Percentiles rank a stretch among this genome's conserved stretches.
Evolutionary conservation across 495 filamentous ascomycete genomes (phyloP).

Genomic region (Neurospora sp.): DNA sequence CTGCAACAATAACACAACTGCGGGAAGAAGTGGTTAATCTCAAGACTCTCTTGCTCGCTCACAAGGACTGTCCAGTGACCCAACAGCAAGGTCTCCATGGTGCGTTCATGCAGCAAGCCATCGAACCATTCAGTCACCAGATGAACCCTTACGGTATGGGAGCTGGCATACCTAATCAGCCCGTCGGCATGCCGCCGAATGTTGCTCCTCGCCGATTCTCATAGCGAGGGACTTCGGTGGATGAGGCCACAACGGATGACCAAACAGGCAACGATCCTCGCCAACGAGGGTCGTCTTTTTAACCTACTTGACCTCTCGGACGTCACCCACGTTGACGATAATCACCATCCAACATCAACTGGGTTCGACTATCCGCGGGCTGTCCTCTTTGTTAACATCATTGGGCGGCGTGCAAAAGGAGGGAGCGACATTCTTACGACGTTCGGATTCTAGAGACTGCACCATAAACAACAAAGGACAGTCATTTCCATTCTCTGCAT

Average conservation of each 20-base stretch:
- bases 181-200: slow-evolving; percentile 33
- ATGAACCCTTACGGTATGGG: slow-evolving; percentile 68
- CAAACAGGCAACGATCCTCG: neutral
- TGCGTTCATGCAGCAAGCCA: slow-evolving; percentile 49
- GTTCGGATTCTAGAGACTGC: neutral
- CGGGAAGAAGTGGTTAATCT: slow-evolving; percentile 92
- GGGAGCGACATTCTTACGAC: neutral
- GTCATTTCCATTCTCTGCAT: neutral
- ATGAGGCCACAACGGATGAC: neutral
- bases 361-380: neutral
- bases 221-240: slow-evolving; percentile 15
- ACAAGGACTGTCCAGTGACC: slow-evolving; percentile 93
- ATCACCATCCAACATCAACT: neutral
- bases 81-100: slow-evolving; percentile 72
- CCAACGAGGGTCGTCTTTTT: neutral
- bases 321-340: neutral
- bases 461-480: neutral
- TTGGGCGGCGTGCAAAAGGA: neutral
- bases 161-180: slow-evolving; percentile 39
- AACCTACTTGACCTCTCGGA: neutral
- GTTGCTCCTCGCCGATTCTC: slow-evolving; percentile 33
- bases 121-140: slow-evolving; percentile 44
- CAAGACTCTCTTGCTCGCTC: slow-evolving; percentile 84
- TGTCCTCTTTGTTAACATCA: neutral
- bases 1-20: slow-evolving; percentile 67